A percentile compares a stretch with the other conserved stretches of the same genome.
Evolutionary conservation across 1,139 yeast genomes (phyloP).

Genomic region (Insectozyma bohioensis): DNA sequence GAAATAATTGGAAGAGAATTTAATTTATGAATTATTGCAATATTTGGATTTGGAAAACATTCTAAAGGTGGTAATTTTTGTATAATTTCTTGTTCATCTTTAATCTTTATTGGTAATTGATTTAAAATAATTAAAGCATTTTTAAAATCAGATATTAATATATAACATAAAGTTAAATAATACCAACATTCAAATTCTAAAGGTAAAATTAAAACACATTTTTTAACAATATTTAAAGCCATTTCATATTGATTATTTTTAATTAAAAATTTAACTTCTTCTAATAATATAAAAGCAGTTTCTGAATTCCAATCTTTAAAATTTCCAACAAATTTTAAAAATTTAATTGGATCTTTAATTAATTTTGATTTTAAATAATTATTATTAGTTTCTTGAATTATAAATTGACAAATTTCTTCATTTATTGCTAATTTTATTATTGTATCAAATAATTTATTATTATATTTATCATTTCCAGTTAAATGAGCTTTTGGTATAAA

Average conservation of each 20-base stretch:
- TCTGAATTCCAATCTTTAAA: background rate
- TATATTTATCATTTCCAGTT: conserved; percentile 30
- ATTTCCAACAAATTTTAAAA: conserved; percentile 21
- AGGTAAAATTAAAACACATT: conserved; percentile 35
- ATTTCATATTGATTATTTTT: conserved; percentile 25
- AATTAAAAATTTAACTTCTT: conserved; percentile 40
- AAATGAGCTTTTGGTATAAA: conserved; percentile 28
- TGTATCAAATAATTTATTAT: conserved; percentile 35
- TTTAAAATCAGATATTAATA: conserved; percentile 28
- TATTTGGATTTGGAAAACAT: conserved; percentile 33
- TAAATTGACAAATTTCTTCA: conserved; percentile 20
- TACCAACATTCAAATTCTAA: conserved; percentile 47
- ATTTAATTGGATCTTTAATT: conserved; percentile 28
- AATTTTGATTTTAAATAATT: conserved; percentile 31
- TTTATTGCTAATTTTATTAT: conserved; percentile 22
- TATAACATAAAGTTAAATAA: conserved; percentile 33
- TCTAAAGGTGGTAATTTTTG: conserved; percentile 30
- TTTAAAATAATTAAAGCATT: conserved; percentile 37
- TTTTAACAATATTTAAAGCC: conserved; percentile 34
- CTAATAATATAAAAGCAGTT: conserved; percentile 31
- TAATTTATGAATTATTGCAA: conserved; percentile 20
- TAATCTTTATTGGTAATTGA: conserved; percentile 25
- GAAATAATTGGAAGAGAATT: conserved; percentile 36
- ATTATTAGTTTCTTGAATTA: conserved; percentile 24
- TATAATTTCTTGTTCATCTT: conserved; percentile 25